A percentile compares a stretch with the other conserved stretches of the same genome.
phyloP scores from a whole-genome alignment of 2,329 filamentous ascomycete genomes.

The Elsinoe perseae region DNA sequence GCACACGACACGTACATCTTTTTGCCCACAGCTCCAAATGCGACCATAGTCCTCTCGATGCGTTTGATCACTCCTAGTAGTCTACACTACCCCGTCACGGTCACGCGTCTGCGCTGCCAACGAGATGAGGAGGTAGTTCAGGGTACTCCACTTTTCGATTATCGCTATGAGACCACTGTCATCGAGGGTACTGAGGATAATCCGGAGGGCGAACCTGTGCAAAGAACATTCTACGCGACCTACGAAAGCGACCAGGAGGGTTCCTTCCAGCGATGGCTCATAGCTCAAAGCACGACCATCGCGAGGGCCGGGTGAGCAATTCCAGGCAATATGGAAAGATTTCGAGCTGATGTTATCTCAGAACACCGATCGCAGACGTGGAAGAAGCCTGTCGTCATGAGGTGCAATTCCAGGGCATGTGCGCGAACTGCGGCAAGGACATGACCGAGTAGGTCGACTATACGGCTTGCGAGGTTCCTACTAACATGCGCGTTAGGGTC shows the following conservation, averaged over 20 bases:
- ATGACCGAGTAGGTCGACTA: conserved; percentile 64
- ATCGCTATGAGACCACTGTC: conserved; percentile 71
- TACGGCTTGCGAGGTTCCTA: neutral
- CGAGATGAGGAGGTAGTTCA: conserved; percentile 68
- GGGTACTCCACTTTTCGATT: conserved; percentile 73
- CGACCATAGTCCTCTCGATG: conserved; percentile 30
- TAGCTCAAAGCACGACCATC: conserved; percentile 58
- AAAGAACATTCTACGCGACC: conserved; percentile 64
- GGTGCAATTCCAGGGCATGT: conserved; percentile 83
- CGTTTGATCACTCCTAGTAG: conserved; percentile 41
- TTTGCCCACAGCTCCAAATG: neutral
- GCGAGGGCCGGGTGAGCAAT: conserved; percentile 30
- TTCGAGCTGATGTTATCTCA: conserved; percentile 24
- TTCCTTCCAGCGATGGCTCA: conserved; percentile 65
- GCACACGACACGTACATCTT: neutral
- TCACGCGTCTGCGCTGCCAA: conserved; percentile 73
- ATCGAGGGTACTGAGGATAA: conserved; percentile 62
- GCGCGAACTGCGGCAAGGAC: conserved; percentile 86
- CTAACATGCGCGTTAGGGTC: conserved; percentile 35
- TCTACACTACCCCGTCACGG: conserved; percentile 87
- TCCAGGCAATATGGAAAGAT: neutral
- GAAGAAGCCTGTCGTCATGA: conserved; percentile 89
- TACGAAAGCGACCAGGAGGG: conserved; percentile 84
- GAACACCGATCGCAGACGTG: conserved; percentile 59
- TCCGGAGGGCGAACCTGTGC: conserved; percentile 57